Conservation (phyloP, 306 rosid genomes). For the Begonia fuchsioides region DNA sequence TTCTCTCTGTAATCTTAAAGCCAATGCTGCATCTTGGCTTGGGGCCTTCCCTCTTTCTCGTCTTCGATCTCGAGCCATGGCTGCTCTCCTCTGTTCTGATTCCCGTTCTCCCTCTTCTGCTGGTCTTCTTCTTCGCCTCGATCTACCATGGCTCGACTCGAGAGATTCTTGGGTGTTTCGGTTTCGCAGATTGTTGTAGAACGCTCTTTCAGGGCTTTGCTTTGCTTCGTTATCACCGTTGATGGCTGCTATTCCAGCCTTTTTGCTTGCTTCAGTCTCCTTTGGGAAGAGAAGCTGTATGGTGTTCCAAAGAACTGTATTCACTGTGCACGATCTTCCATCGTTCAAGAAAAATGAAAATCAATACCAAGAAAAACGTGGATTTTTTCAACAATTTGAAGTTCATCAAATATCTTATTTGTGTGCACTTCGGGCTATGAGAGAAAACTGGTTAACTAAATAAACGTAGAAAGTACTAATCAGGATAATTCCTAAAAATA, state of each 20-base stretch:
- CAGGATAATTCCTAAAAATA: no score
- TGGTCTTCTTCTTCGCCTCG: constrained; percentile 24
- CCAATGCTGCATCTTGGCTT: constrained; percentile 70
- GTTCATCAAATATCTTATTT: constrained; percentile 38
- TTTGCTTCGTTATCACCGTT: no score
- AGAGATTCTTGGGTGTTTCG: constrained; percentile 9
- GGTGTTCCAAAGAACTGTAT: not conserved
- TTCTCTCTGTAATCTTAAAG: constrained; percentile 76
- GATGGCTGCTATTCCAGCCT: not conserved
- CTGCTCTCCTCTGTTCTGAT: constrained; percentile 5
- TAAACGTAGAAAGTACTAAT: no score
- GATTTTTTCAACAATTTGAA: no score
- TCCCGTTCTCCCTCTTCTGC: constrained; percentile 16
- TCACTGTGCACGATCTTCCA: no score
- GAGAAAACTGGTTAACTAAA: no score
- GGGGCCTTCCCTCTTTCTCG: constrained; percentile 14
- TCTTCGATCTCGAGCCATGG: constrained; percentile 3
- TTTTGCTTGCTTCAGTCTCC: not conserved
- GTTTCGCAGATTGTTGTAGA: constrained; percentile 28
- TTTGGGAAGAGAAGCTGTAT: not conserved
- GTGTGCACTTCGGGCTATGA: constrained; percentile 96
- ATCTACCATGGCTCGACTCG: constrained; percentile 19
- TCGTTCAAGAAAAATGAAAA: no score
- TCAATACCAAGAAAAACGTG: no score
- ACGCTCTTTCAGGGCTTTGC: constrained; percentile 26